Evolutionary conservation across 139 green algal species (phyloP).

Genomic region (Yamagishiella unicocca): DNA sequence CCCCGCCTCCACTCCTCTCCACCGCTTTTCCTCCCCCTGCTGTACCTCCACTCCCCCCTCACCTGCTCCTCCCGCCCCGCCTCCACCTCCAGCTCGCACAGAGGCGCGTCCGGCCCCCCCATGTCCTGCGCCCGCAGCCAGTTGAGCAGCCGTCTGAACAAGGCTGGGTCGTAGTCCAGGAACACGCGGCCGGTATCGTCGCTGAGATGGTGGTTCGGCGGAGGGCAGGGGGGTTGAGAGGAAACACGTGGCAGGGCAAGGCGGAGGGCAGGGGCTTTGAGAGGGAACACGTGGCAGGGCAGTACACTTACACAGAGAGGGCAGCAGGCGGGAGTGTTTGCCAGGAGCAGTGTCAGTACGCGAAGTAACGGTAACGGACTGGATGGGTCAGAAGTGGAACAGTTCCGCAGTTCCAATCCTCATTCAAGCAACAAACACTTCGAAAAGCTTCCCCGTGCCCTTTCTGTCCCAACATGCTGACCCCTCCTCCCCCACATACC

Average conservation of each 20-base stretch:
- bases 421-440: too few species aligned
- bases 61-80: slow-evolving; percentile 5
- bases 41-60: background rate
- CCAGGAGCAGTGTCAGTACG: too few species aligned
- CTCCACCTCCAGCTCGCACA: slow-evolving; percentile 18
- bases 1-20: background rate
- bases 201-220: background rate
- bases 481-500: background rate
- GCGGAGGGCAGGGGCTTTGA: too few species aligned
- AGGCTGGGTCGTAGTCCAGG: slow-evolving; percentile 30
- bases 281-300: too few species aligned
- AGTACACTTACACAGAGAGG: too few species aligned
- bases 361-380: too few species aligned
- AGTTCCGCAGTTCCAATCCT: too few species aligned
- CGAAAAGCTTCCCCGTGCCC: too few species aligned
- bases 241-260: too few species aligned
- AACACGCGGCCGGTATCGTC: slow-evolving; percentile 24
- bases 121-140: slow-evolving; percentile 23
- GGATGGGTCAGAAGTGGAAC: too few species aligned
- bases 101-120: background rate
- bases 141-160: slow-evolving; percentile 3
- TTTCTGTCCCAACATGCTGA: too few species aligned
- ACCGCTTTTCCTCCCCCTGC: background rate
- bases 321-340: too few species aligned
- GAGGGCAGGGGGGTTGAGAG: background rate